These are phyloP conservation scores for Pseudozyma flocculosa DNA, from an alignment of 1,284 basidiomycete genomes.

Conservation along the genomic window DNA sequence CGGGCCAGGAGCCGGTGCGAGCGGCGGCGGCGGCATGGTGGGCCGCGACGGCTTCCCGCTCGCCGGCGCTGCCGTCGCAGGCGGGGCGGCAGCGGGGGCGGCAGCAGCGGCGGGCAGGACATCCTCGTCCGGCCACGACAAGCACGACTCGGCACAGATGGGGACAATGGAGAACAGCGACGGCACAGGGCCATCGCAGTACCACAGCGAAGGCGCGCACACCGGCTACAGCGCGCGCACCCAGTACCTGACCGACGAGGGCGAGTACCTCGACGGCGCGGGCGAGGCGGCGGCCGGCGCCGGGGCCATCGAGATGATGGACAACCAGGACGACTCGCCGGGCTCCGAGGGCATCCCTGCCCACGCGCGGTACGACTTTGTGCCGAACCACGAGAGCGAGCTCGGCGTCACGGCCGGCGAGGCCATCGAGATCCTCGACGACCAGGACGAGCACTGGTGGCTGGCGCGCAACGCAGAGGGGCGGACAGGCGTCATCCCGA, in stretches of 20 bases:
- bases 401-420: constrained; percentile 43
- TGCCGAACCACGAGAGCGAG: constrained; percentile 48
- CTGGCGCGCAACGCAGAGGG: constrained; percentile 39
- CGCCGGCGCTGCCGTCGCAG: background rate
- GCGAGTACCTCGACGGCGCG: constrained; percentile 14
- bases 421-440: constrained; percentile 46
- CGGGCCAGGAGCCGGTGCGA: constrained; percentile 11
- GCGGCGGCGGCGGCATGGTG: constrained; percentile 5
- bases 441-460: constrained; percentile 52
- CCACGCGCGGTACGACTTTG: constrained; percentile 50
- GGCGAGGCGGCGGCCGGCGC: constrained; percentile 17
- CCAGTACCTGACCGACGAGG: constrained; percentile 57
- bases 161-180: constrained; percentile 34
- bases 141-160: constrained; percentile 61
- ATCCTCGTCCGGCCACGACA: constrained; percentile 32
- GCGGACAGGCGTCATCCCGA: constrained; percentile 46
- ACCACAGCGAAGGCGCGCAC: constrained; percentile 40
- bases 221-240: constrained; percentile 24
- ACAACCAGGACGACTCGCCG: constrained; percentile 21
- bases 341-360: constrained; percentile 42
- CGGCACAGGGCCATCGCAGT: constrained; percentile 58
- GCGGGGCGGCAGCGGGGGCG: constrained; percentile 11
- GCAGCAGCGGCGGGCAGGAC: constrained; percentile 31
- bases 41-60: constrained; percentile 1
- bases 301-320: constrained; percentile 6